Percentiles rank a stretch among this genome's conserved stretches.
These are phyloP conservation scores for Cryptosporidium baileyi DNA, from an alignment of 169 alveolate species.

Conservation along the genomic window DNA sequence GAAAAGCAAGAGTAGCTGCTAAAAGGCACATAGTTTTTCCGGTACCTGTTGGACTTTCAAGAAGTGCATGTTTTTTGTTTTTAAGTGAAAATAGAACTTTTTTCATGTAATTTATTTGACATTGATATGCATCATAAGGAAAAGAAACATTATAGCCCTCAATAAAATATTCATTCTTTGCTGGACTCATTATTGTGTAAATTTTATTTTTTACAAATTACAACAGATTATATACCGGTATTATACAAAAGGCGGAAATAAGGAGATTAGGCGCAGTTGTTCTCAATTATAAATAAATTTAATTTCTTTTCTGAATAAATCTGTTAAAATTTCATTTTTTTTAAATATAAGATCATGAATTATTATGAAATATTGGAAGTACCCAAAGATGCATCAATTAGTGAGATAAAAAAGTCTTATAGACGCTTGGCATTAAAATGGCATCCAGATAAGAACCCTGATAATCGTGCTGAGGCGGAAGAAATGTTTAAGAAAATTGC, in stretches of 20 bases:
- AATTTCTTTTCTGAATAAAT: too few relatives aligned
- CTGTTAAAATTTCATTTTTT: too few relatives aligned
- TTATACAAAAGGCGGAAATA: too few relatives aligned
- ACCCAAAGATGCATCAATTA: conserved; percentile 75
- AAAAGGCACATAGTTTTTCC: conserved; percentile 93
- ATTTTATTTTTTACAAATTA: too few relatives aligned
- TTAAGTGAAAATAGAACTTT: conserved; percentile 81
- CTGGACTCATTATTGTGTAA: conserved; percentile 29
- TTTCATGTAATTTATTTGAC: conserved; percentile 82
- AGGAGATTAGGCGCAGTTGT: too few relatives aligned
- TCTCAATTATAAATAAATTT: too few relatives aligned
- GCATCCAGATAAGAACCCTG: conserved; percentile 86
- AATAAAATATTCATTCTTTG: conserved; percentile 28
- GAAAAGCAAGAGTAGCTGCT: conserved; percentile 88
- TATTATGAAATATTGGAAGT: conserved; percentile 84
- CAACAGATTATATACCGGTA: too few relatives aligned
- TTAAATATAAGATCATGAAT: too few relatives aligned
- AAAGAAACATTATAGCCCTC: conserved; percentile 78
- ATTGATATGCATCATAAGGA: conserved; percentile 87
- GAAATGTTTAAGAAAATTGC: conserved; percentile 87
- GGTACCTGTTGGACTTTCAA: conserved; percentile 97
- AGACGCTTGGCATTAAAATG: conserved; percentile 83
- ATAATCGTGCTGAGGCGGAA: conserved; percentile 84
- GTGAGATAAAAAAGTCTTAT: conserved; percentile 82
- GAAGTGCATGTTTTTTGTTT: conserved; percentile 84